A percentile compares a stretch with the other conserved stretches of the same genome.
phyloP scores from a whole-genome alignment of 2,329 filamentous ascomycete genomes.

The Neoscytalidium dimidiatum region DNA sequence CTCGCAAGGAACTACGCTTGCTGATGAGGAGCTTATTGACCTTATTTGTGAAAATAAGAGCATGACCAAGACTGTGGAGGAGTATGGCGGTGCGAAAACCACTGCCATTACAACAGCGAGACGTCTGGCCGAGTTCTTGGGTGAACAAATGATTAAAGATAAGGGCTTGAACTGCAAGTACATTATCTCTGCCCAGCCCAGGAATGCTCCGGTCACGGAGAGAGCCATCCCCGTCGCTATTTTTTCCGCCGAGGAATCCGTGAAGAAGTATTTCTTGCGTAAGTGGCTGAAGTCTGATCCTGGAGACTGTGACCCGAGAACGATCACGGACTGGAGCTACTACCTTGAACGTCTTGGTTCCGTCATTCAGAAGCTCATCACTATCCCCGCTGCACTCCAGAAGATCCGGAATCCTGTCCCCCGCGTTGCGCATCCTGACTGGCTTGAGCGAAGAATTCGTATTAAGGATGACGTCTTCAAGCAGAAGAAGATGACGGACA shows the following conservation, averaged over 20 bases:
- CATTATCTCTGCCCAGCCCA: conserved; percentile 88
- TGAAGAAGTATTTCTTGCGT: conserved; percentile 85
- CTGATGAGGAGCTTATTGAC: conserved; percentile 96
- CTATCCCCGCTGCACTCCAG: conserved; percentile 93
- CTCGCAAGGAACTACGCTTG: conserved; percentile 82
- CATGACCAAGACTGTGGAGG: conserved; percentile 95
- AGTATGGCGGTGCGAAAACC: conserved; percentile 94
- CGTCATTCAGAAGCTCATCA: conserved; percentile 98
- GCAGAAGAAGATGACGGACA: conserved; percentile 96
- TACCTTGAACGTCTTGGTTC: conserved; percentile 94
- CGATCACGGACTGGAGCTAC: conserved; percentile 94
- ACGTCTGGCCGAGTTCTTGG: conserved; percentile 91
- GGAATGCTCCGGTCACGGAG: conserved; percentile 89
- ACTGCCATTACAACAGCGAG: conserved; percentile 99
- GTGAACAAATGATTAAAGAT: conserved; percentile 98
- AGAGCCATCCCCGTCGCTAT: conserved; percentile 94
- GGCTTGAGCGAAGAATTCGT: conserved; percentile 91
- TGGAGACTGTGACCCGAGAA: conserved; percentile 83
- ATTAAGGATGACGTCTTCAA: conserved; percentile 97
- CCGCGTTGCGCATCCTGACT: conserved; percentile 90
- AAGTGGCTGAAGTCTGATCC: conserved; percentile 98
- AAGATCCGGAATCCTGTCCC: conserved; percentile 95
- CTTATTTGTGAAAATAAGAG: conserved; percentile 99
- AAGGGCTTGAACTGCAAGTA: conserved; percentile 99
- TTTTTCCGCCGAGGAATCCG: conserved; percentile 86